phyloP scores from a whole-genome alignment of 2,329 filamentous ascomycete species.

The Fusarium sp. region DNA sequence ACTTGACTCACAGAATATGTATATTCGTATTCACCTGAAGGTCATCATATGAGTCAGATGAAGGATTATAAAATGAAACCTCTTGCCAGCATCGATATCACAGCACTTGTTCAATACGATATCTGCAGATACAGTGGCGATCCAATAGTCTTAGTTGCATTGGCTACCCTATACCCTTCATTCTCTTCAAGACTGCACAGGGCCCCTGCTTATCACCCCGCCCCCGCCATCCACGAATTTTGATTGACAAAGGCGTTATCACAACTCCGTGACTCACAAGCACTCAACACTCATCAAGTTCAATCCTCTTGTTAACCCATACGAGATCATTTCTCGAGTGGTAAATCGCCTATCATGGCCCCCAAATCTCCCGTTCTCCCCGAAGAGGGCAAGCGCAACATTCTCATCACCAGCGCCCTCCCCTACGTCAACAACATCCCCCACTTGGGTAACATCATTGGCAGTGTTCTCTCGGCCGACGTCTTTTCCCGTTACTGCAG shows the following conservation, averaged over 20 bases:
- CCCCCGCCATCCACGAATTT: constrained; percentile 43
- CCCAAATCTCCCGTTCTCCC: constrained; percentile 63
- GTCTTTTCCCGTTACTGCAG: constrained; percentile 86
- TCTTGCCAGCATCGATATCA: neutral
- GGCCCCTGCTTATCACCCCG: constrained; percentile 19
- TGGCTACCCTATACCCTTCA: constrained; percentile 36
- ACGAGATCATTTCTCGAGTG: constrained; percentile 1
- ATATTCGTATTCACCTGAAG: no score
- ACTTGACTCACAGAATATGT: no score
- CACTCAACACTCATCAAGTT: constrained; percentile 6
- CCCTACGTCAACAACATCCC: constrained; percentile 81
- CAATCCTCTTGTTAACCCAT: neutral
- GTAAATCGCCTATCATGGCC: constrained; percentile 35
- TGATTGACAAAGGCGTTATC: constrained; percentile 36
- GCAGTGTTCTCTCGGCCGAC: constrained; percentile 87
- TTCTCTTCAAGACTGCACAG: no score
- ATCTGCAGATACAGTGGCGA: neutral
- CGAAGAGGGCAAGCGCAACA: constrained; percentile 79
- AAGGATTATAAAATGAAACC: no score
- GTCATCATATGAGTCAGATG: no score
- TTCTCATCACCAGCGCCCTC: constrained; percentile 90
- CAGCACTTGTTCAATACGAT: neutral
- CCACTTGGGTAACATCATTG: constrained; percentile 89
- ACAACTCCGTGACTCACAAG: constrained; percentile 40
- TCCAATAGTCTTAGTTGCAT: neutral